These are phyloP conservation scores for Spergularia marina DNA, from an alignment of 148 eudicot genomes.

Conservation along the genomic window DNA sequence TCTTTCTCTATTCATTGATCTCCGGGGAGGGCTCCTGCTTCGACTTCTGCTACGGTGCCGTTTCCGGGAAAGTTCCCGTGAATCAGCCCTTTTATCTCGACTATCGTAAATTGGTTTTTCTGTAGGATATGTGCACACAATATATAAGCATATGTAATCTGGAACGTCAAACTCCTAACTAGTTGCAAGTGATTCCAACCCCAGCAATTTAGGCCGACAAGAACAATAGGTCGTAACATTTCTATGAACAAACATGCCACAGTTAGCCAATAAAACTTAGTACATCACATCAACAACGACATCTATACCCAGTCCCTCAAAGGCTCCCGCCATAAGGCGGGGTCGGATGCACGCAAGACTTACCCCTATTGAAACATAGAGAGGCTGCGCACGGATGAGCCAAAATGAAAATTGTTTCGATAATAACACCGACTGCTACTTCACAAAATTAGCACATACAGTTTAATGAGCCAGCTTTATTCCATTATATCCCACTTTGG, in stretches of 20 bases:
- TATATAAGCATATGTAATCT: constrained; percentile 5
- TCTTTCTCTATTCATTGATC: constrained; percentile 47
- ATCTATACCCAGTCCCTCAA: no score
- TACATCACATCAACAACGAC: no score
- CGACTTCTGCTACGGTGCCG: constrained; percentile 60
- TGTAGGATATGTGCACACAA: constrained; percentile 30
- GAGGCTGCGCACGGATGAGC: no score
- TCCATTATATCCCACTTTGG: no score
- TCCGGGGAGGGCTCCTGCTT: constrained; percentile 63
- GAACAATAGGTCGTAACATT: neutral
- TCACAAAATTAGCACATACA: no score
- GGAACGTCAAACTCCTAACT: neutral
- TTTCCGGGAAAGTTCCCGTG: constrained; percentile 56
- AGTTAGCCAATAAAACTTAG: no score
- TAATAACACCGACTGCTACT: no score
- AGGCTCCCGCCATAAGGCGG: no score
- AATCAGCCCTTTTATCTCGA: constrained; percentile 55
- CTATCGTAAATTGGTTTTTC: constrained; percentile 49
- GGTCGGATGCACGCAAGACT: no score
- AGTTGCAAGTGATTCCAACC: neutral
- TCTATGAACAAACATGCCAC: neutral
- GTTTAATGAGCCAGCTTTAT: no score
- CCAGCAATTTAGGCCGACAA: neutral
- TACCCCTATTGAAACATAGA: no score
- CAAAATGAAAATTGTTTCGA: no score